phyloP scores from a whole-genome alignment of 164 flowering plant genomes.

The Macadamia integrifolia region DNA sequence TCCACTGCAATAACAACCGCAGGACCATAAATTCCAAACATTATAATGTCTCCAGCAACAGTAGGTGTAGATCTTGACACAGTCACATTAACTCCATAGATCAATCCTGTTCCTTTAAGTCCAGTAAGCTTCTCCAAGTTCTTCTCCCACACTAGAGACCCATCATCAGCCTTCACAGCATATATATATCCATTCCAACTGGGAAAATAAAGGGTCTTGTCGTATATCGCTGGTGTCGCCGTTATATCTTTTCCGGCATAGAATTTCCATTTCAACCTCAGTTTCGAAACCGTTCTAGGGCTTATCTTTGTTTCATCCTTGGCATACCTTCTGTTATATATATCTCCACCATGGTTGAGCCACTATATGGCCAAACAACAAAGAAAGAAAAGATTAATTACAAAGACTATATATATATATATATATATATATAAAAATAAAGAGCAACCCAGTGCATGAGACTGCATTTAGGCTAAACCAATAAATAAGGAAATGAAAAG shows the following conservation, averaged over 20 bases:
- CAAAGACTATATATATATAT: no score
- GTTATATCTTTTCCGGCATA: conserved; percentile 26
- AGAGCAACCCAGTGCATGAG: no score
- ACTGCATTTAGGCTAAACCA: no score
- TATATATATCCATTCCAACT: conserved; percentile 39
- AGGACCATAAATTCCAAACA: no score
- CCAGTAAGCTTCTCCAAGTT: conserved; percentile 26
- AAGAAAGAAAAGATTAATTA: neutral
- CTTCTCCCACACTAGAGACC: conserved; percentile 28
- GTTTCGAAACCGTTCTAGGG: conserved; percentile 22
- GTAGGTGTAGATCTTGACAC: conserved; percentile 18
- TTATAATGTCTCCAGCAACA: no score
- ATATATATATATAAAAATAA: no score
- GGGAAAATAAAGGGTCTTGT: conserved; percentile 30
- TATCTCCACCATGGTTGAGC: conserved; percentile 38
- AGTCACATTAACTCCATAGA: conserved; percentile 10
- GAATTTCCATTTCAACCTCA: conserved; percentile 30
- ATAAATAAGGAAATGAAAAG: neutral
- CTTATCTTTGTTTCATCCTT: conserved; percentile 20
- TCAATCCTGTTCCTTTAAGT: conserved; percentile 6
- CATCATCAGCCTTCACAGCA: conserved; percentile 28
- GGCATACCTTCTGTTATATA: conserved; percentile 32
- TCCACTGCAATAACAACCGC: no score
- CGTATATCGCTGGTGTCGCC: conserved; percentile 34
- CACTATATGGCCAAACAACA: conserved; percentile 8